phyloP scores from a whole-genome alignment of 2,329 filamentous ascomycete species.

The Exophiala bonariae region DNA sequence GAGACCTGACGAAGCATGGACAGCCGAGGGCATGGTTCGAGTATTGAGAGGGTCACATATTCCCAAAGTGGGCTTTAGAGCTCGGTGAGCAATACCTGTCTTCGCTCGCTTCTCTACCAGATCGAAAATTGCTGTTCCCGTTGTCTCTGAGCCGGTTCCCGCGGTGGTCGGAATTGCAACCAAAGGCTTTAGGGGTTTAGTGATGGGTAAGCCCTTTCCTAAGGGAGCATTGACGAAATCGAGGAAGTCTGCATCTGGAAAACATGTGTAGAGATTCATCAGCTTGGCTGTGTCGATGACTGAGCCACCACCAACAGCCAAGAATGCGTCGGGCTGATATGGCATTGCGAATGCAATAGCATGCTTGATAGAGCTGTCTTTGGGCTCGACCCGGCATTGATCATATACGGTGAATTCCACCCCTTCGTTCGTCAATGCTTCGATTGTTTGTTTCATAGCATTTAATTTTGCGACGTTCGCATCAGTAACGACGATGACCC shows the following conservation, averaged over 20 bases:
- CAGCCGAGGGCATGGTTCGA: slow-evolving; percentile 89
- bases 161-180: slow-evolving; percentile 84
- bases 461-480: slow-evolving; percentile 75
- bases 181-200: slow-evolving; percentile 69
- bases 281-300: slow-evolving; percentile 98
- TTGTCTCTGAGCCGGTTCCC: slow-evolving; percentile 89
- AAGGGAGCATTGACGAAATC: slow-evolving; percentile 97
- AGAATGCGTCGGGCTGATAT: slow-evolving; percentile 80
- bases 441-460: slow-evolving; percentile 85
- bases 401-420: slow-evolving; percentile 80
- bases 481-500: slow-evolving; percentile 91
- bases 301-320: slow-evolving; percentile 89
- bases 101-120: slow-evolving; percentile 86
- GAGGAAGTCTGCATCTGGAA: slow-evolving; percentile 88
- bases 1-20: slow-evolving; percentile 86
- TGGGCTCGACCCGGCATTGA: slow-evolving; percentile 82
- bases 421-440: slow-evolving; percentile 75
- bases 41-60: slow-evolving; percentile 89
- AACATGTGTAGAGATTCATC: slow-evolving; percentile 94
- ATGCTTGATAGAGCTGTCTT: slow-evolving; percentile 89
- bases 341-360: slow-evolving; percentile 85
- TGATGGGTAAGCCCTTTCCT: slow-evolving; percentile 77
- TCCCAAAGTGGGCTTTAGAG: slow-evolving; percentile 90
- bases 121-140: slow-evolving; percentile 97
- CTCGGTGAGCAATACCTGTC: slow-evolving; percentile 92